Evolutionary conservation across 1,139 yeast species (phyloP), one percentile per base, ranked within the genome.

Genomic region (Spencermartinsiella ligniputridi): DNA sequence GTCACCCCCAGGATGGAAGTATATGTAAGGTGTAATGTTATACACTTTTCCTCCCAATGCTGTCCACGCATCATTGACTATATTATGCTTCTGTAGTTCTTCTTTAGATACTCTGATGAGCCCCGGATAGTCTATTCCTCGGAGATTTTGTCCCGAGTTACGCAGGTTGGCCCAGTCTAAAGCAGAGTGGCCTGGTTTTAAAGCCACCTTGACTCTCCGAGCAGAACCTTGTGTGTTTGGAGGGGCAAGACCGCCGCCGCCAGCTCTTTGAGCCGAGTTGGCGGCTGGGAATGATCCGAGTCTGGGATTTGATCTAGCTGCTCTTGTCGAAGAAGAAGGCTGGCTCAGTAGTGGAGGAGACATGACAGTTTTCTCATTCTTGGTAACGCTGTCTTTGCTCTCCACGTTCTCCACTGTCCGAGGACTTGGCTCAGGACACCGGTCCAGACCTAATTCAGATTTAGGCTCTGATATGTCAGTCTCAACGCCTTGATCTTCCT

Each of bases 1-100:
- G 2, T 73, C 81, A 1, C 98, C 98, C 19, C 98, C 98, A 0
- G 98, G 98, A 56, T 92, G 98, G 62, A 82, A 92, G 46, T 78
- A 71, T 27, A 92, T 63, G 63, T 92, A 92, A 8, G 86, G 81
- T 0, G 96, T 81, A 24, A 92, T 72, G 58, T 90, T 87, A 67
- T 85, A 92, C 1, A 92, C 95, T 55, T 79, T 83, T 1, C 92
- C 90, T 41, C 79, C 79, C 12, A 92, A 72, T 36, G 79, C 78
- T 3, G 94, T 84, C 98, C 98, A 92, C 49, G 87, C 86, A 58
- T 92, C 96, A 0, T 76, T 75, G 17, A 51, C 55, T 0, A 70
- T 63, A 24, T 70, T 73, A 62, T 92, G 97, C 41, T 64, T 67
- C 40, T 71, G 68, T 46, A 92, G 69, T 55, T 85, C 84, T 2